phyloP scores from a whole-genome alignment of 2,329 filamentous ascomycete genomes.

The Trichoderma gracile region DNA sequence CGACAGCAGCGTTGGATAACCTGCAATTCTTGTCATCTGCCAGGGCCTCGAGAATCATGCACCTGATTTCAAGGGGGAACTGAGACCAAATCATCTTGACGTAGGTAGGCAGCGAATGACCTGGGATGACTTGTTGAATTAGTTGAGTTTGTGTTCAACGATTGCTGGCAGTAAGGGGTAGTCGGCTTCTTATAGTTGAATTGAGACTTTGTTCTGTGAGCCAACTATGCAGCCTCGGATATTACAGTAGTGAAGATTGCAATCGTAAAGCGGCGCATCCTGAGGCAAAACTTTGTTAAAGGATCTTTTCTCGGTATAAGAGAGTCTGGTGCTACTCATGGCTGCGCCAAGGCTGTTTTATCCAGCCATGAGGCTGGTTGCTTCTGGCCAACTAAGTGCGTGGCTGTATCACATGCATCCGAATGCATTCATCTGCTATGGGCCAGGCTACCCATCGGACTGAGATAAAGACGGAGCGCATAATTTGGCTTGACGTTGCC shows the following conservation, averaged over 20 bases:
- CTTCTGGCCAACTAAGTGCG: too few relatives aligned
- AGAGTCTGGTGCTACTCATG: not conserved
- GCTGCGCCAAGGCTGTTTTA: too few relatives aligned
- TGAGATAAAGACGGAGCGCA: too few relatives aligned
- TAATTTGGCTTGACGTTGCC: too few relatives aligned
- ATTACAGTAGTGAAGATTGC: not conserved
- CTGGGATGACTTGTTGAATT: not conserved
- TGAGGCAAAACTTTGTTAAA: not conserved
- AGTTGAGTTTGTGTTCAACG: not conserved
- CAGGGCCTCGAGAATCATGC: conserved; percentile 1
- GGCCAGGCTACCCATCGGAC: too few relatives aligned
- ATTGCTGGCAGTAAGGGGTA: not conserved
- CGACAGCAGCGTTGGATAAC: conserved; percentile 8
- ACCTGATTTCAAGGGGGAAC: not conserved
- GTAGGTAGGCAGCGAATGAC: not conserved
- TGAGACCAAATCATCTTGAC: conserved; percentile 19
- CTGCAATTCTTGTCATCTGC: conserved; percentile 10
- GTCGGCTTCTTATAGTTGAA: conserved; percentile 4
- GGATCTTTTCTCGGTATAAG: not conserved
- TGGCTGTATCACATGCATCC: too few relatives aligned
- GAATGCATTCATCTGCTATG: too few relatives aligned
- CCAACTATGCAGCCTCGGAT: conserved; percentile 1
- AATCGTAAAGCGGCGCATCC: not conserved
- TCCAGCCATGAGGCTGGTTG: too few relatives aligned
- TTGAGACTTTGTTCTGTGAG: not conserved